phyloP scores from a whole-genome alignment of 2,329 filamentous ascomycete genomes.

The Alternaria arbusti region DNA sequence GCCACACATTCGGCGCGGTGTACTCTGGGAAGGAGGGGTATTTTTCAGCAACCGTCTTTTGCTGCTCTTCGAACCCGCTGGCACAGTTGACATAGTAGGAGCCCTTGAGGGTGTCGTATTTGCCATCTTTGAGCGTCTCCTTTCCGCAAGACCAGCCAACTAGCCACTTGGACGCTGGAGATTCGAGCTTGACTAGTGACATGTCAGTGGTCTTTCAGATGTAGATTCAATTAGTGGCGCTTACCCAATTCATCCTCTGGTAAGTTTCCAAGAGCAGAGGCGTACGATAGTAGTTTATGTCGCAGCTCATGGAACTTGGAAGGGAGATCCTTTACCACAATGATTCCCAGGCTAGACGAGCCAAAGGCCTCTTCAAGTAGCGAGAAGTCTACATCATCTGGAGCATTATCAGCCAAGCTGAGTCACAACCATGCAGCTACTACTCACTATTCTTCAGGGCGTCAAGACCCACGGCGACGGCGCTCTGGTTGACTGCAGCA shows the following conservation, averaged over 20 bases:
- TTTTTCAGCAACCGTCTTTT: constrained; percentile 57
- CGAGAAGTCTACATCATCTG: constrained; percentile 71
- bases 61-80: constrained; percentile 63
- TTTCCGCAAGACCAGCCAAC: constrained; percentile 82
- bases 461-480: constrained; percentile 42
- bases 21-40: constrained; percentile 84
- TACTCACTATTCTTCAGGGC: constrained; percentile 55
- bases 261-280: constrained; percentile 87
- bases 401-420: background rate
- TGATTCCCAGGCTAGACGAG: constrained; percentile 86
- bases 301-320: constrained; percentile 73
- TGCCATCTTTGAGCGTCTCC: constrained; percentile 78
- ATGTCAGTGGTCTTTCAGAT: background rate
- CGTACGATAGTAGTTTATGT: constrained; percentile 78
- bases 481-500: constrained; percentile 29
- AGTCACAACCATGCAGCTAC: background rate
- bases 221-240: constrained; percentile 14
- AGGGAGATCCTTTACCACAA: constrained; percentile 88
- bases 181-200: constrained; percentile 53
- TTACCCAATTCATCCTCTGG: constrained; percentile 73
- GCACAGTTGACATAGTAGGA: constrained; percentile 86
- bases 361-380: constrained; percentile 83
- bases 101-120: constrained; percentile 80
- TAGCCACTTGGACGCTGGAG: constrained; percentile 63
- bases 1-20: constrained; percentile 90